phyloP scores from a whole-genome alignment of 306 rosid genomes.

The Delonix regia region DNA sequence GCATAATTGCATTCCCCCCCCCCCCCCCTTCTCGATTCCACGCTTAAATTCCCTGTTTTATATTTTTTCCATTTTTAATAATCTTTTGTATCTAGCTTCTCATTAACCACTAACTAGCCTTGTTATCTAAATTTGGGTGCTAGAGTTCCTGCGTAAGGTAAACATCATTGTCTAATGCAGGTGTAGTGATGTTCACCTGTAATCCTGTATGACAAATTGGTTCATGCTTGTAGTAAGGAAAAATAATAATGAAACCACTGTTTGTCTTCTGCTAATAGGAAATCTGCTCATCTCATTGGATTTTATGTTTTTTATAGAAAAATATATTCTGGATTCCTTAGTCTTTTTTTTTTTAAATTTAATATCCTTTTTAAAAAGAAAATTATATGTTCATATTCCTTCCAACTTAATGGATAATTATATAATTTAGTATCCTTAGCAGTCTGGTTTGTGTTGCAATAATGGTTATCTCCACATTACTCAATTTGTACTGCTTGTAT shows the following conservation, averaged over 20 bases:
- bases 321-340: background rate
- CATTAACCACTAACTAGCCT: background rate
- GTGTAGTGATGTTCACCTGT: background rate
- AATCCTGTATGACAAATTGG: background rate
- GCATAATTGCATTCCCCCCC: background rate
- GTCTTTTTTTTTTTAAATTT: background rate
- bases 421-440: background rate
- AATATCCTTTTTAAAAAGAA: too few species aligned
- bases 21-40: background rate
- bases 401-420: background rate
- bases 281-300: background rate
- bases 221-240: background rate
- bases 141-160: background rate
- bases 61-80: background rate
- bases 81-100: slow-evolving; percentile 2
- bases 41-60: slow-evolving; percentile 10
- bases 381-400: background rate
- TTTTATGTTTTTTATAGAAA: background rate
- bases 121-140: background rate
- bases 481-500: background rate
- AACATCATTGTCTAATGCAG: background rate
- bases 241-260: background rate
- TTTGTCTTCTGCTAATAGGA: background rate
- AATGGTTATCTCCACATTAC: background rate
- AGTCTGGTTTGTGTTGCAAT: slow-evolving; percentile 14